phyloP scores from a whole-genome alignment of 176 grass and related monocot genomes.

The Olyra latifolia region DNA sequence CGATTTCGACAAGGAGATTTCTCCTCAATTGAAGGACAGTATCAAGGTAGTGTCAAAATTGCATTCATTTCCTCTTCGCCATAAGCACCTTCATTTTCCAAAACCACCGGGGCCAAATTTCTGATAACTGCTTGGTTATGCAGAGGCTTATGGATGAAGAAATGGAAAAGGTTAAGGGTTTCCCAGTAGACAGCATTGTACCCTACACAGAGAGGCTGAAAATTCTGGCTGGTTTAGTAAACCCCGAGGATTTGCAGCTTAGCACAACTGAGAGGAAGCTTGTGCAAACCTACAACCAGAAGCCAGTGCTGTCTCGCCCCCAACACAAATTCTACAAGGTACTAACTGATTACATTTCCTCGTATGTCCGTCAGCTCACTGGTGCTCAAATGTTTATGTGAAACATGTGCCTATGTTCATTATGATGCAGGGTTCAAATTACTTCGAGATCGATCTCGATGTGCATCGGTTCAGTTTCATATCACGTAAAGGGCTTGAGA shows the following conservation, averaged over 20 bases:
- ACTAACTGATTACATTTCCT: background rate
- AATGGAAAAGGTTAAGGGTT: conserved; percentile 76
- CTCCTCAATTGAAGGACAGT: conserved; percentile 66
- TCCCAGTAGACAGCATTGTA: conserved; percentile 60
- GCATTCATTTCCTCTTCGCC: background rate
- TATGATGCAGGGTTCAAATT: conserved; percentile 78
- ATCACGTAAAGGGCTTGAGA: conserved; percentile 81
- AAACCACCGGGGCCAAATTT: background rate
- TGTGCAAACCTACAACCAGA: conserved; percentile 84
- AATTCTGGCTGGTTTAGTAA: conserved; percentile 77
- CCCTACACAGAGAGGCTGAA: conserved; percentile 89
- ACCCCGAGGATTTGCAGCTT: conserved; percentile 83
- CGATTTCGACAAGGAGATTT: conserved; percentile 76
- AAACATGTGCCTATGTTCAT: conserved; percentile 15
- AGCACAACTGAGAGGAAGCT: conserved; percentile 75
- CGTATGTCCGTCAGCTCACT: background rate
- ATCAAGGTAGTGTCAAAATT: conserved; percentile 54
- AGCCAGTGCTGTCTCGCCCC: conserved; percentile 79
- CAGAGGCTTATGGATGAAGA: conserved; percentile 84
- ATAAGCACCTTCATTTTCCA: background rate
- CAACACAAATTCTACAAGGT: conserved; percentile 95
- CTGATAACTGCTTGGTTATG: conserved; percentile 19
- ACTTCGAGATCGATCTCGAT: conserved; percentile 95
- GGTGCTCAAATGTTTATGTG: conserved; percentile 16
- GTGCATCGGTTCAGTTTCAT: conserved; percentile 91